A percentile compares a stretch with the other conserved stretches of the same genome.
phyloP scores from a whole-genome alignment of 2,329 filamentous ascomycete species.

The Plectosphaerella plurivora region DNA sequence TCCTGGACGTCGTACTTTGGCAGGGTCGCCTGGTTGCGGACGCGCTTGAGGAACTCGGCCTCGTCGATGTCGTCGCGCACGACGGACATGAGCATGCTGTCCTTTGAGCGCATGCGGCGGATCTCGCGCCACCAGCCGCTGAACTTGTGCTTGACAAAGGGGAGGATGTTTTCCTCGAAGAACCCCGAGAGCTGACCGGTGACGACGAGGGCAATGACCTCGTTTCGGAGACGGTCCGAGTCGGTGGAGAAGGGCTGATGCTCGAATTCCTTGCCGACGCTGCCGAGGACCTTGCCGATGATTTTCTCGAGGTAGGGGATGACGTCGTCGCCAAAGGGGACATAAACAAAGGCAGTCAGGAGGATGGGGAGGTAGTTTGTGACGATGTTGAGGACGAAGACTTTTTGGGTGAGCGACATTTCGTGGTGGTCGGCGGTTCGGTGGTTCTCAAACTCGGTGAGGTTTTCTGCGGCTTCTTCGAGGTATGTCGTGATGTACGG shows the following conservation, averaged over 20 bases:
- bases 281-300: slow-evolving; percentile 40
- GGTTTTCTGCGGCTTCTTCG: slow-evolving; percentile 55
- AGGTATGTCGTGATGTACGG: slow-evolving; percentile 62
- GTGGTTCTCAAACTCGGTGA: slow-evolving; percentile 73
- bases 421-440: slow-evolving; percentile 66
- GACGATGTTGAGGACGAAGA: slow-evolving; percentile 75
- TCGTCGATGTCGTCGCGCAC: slow-evolving; percentile 59
- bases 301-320: slow-evolving; percentile 64
- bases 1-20: slow-evolving; percentile 68
- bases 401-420: slow-evolving; percentile 66
- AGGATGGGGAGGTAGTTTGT: slow-evolving; percentile 74
- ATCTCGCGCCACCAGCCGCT: slow-evolving; percentile 40
- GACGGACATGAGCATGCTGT: slow-evolving; percentile 40
- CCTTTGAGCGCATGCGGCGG: slow-evolving; percentile 24
- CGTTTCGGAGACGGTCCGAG: slow-evolving; percentile 59
- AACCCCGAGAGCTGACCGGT: slow-evolving; percentile 69
- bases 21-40: slow-evolving; percentile 64
- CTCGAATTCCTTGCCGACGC: slow-evolving; percentile 46
- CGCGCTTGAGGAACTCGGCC: slow-evolving; percentile 55
- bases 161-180: slow-evolving; percentile 67
- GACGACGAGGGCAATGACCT: slow-evolving; percentile 72
- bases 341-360: slow-evolving; percentile 74
- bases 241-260: slow-evolving; percentile 58
- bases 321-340: slow-evolving; percentile 65
- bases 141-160: slow-evolving; percentile 59